Conservation (phyloP, 2,329 filamentous ascomycete species). For the Colletotrichum theobromicola region DNA sequence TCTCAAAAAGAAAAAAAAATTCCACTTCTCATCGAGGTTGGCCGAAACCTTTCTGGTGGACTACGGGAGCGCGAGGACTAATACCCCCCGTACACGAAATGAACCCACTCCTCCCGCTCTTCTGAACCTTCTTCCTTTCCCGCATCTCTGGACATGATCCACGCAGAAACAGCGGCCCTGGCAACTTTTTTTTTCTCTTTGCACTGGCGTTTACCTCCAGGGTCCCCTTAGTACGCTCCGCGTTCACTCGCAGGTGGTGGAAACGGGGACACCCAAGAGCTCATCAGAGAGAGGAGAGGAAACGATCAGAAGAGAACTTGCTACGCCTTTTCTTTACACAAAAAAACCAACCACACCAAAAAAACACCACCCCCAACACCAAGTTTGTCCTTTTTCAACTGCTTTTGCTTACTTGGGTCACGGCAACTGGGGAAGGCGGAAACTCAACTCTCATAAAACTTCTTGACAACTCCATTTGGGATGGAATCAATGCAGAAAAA, state of each 20-base stretch:
- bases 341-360: neutral
- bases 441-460: conserved; percentile 10
- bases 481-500: neutral
- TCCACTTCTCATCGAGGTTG: conserved; percentile 58
- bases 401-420: conserved; percentile 10
- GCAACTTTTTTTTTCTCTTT: neutral
- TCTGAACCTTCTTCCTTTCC: conserved; percentile 20
- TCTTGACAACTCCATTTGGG: neutral
- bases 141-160: neutral
- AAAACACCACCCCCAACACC: conserved; percentile 7
- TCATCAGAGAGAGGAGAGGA: conserved; percentile 14
- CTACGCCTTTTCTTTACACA: neutral
- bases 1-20: conserved; percentile 29
- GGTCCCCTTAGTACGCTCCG: neutral
- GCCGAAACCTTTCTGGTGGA: conserved; percentile 51
- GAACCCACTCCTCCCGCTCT: conserved; percentile 31
- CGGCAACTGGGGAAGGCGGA: conserved; percentile 1
- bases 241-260: conserved; percentile 17
- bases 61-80: conserved; percentile 44
- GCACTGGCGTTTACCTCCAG: conserved; percentile 24
- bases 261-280: neutral
- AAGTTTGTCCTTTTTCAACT: conserved; percentile 9
- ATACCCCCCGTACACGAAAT: conserved; percentile 30
- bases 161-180: conserved; percentile 11
- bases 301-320: conserved; percentile 9